Percentiles rank a stretch among this genome's conserved stretches.
Conservation (phyloP, 805 yeast genomes). For the Diddensiella caesifluorescens region DNA sequence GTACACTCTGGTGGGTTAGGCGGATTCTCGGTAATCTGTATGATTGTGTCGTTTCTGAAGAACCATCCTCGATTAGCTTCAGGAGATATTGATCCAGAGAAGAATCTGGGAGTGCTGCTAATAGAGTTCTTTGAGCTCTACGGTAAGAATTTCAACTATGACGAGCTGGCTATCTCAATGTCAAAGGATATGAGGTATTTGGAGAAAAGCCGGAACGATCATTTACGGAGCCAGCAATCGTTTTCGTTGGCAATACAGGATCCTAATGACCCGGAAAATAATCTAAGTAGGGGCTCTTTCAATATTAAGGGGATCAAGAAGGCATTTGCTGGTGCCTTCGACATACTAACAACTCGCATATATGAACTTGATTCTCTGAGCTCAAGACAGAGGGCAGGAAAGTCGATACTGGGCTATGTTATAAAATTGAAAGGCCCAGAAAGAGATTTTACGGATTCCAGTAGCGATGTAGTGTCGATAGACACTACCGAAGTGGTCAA, state of each 20-base stretch:
- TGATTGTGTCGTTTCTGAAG: constrained; percentile 70
- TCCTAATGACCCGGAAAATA: constrained; percentile 79
- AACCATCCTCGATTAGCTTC: constrained; percentile 75
- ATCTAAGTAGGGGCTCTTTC: constrained; percentile 79
- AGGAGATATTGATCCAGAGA: constrained; percentile 56
- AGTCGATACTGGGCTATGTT: constrained; percentile 73
- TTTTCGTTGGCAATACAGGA: constrained; percentile 78
- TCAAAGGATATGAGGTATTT: constrained; percentile 56
- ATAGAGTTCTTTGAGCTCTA: constrained; percentile 91
- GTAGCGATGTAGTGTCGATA: no score
- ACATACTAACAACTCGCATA: constrained; percentile 66
- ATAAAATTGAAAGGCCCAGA: constrained; percentile 68
- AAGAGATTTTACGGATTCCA: constrained; percentile 42
- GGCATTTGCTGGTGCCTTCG: constrained; percentile 86
- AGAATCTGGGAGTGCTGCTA: constrained; percentile 77
- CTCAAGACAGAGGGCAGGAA: constrained; percentile 61
- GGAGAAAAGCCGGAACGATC: constrained; percentile 49
- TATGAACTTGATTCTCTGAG: constrained; percentile 63
- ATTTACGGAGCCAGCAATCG: constrained; percentile 45
- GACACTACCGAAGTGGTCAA: no score
- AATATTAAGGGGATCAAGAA: constrained; percentile 73
- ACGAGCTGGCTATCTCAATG: constrained; percentile 63
- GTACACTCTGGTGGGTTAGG: constrained; percentile 94
- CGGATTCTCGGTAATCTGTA: constrained; percentile 86
- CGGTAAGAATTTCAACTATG: constrained; percentile 85